Conservation (phyloP, 1,284 basidiomycete genomes). For the Pseudozyma pruni region DNA sequence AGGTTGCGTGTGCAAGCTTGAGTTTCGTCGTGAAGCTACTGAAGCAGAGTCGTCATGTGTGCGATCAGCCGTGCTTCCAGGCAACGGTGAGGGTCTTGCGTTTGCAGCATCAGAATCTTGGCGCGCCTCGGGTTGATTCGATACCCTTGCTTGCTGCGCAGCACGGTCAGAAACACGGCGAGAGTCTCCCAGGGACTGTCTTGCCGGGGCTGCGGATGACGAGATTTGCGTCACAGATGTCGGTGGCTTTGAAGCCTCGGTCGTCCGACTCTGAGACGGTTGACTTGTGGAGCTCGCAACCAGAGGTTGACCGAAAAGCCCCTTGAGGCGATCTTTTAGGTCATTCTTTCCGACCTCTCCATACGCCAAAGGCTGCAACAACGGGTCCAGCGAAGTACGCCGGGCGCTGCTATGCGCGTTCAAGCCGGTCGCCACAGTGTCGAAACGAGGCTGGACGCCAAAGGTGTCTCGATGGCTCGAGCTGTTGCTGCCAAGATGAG, state of each 20-base stretch:
- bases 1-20: conserved; percentile 4
- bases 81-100: background rate
- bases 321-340: conserved; percentile 37
- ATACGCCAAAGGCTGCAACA: conserved; percentile 31
- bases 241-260: background rate
- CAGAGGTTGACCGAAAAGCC: conserved; percentile 46
- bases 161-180: background rate
- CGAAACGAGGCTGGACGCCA: conserved; percentile 1
- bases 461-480: background rate
- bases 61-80: no score
- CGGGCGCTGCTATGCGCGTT: no score
- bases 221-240: background rate
- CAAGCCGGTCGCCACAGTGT: no score
- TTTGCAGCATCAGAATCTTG: background rate
- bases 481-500: background rate
- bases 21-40: background rate
- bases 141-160: background rate
- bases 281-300: conserved; percentile 9
- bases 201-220: background rate
- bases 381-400: conserved; percentile 25
- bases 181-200: background rate
- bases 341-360: conserved; percentile 25
- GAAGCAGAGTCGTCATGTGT: conserved; percentile 2
- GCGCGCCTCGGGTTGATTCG: background rate
- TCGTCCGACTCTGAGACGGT: background rate